phyloP scores from a whole-genome alignment of 768 basidiomycete species.

The Rhodotorula taiwanensis region DNA sequence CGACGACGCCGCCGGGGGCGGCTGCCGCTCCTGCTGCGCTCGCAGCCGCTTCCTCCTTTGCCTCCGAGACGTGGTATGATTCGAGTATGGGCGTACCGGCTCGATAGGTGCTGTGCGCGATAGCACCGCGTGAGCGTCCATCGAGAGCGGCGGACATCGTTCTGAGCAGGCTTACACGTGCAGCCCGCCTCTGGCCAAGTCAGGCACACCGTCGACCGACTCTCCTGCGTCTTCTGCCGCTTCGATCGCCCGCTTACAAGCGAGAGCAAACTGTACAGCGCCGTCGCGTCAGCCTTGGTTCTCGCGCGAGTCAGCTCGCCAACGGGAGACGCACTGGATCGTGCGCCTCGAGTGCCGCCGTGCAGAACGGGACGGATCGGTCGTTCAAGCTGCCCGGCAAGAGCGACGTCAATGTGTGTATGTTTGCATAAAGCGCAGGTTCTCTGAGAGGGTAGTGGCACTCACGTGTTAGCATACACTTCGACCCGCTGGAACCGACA shows the following conservation, averaged over 20 bases:
- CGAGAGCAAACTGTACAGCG: constrained; percentile 17
- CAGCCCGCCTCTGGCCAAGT: constrained; percentile 15
- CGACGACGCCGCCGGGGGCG: neutral
- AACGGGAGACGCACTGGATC: constrained; percentile 50
- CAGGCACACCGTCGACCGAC: constrained; percentile 51
- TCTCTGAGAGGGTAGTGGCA: constrained; percentile 7
- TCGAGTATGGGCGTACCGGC: constrained; percentile 52
- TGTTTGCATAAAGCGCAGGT: neutral
- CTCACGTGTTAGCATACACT: constrained; percentile 75
- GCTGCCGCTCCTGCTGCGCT: too few species aligned
- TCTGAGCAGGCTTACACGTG: constrained; percentile 3
- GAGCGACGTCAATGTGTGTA: neutral
- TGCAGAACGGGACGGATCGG: constrained; percentile 71
- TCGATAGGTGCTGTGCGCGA: constrained; percentile 50
- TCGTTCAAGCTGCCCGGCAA: constrained; percentile 48
- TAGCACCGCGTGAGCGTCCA: constrained; percentile 44
- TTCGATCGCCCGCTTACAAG: constrained; percentile 23
- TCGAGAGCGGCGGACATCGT: neutral
- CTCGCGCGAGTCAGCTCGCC: neutral
- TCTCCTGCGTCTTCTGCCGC: constrained; percentile 52
- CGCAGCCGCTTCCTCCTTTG: too few species aligned
- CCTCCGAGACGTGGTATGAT: constrained; percentile 43
- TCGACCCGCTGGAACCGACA: constrained; percentile 59
- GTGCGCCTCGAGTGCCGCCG: constrained; percentile 61
- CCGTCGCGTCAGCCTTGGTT: neutral